Conservation (phyloP, 1,284 basidiomycete genomes). For the Ustilago trichophora region DNA sequence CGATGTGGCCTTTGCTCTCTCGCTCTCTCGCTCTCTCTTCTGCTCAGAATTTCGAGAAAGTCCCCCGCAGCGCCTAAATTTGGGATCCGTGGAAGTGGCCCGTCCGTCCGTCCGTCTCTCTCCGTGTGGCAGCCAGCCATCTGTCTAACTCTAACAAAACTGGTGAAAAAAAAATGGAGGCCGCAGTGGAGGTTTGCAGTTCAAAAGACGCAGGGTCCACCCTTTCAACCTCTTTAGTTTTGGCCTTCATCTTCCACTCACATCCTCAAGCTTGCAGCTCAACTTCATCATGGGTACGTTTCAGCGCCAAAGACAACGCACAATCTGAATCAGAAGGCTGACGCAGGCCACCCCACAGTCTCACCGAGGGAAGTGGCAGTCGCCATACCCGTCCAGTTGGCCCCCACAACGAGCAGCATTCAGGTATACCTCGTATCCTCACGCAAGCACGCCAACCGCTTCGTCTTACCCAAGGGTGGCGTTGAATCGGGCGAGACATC, state of each 20-base stretch:
- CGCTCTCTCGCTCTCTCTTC: too few species aligned
- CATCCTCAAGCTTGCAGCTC: too few species aligned
- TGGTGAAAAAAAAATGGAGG: too few species aligned
- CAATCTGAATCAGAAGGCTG: too few species aligned
- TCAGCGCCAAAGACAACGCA: too few species aligned
- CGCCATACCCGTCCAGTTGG: slow-evolving; percentile 36
- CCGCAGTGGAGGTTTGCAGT: neutral
- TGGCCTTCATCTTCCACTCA: too few species aligned
- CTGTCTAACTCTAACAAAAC: too few species aligned
- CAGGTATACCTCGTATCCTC: slow-evolving; percentile 56
- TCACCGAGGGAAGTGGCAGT: slow-evolving; percentile 48
- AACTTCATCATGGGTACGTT: slow-evolving; percentile 2
- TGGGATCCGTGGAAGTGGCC: neutral
- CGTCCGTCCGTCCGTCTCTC: slow-evolving; percentile 1
- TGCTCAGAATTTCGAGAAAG: neutral
- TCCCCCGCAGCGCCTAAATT: too few species aligned
- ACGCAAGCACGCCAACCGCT: slow-evolving; percentile 54
- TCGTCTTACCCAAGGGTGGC: slow-evolving; percentile 62
- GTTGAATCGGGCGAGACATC: slow-evolving; percentile 54
- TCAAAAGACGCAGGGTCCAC: slow-evolving; percentile 7
- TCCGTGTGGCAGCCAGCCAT: too few species aligned
- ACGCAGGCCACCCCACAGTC: slow-evolving; percentile 9
- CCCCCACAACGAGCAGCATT: neutral
- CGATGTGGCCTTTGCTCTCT: too few species aligned
- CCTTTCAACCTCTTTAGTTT: neutral